Evolutionary conservation across 805 yeast species (phyloP), one percentile per base, ranked within the genome.

Genomic region (Saccharomyces kudriavzevii): DNA sequence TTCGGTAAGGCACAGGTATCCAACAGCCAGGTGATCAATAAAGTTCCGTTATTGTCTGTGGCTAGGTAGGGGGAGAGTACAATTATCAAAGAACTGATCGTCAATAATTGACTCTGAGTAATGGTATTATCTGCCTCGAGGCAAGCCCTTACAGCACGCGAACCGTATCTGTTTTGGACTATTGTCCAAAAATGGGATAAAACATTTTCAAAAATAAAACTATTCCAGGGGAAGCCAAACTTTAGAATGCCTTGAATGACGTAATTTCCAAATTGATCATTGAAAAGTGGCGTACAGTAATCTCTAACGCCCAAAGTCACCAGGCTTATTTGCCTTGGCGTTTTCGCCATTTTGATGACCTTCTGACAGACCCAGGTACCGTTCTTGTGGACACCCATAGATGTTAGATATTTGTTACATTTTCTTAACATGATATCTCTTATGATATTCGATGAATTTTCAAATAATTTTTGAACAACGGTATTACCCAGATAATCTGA

Each of bases 351-450:
- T 59, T 83, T 86, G 60, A 94, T 90, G 69, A 94, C 85, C 70
- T 92, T 94, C 70, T 94, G 99, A 26, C 96, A 96, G 1, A 97
- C 98, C 99, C 99, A 94, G 5, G 99, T 94, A 57, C 99, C 99
- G 69, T 94, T 94, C 66, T 94, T 94, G 73, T 94, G 99, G 52
- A 89, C 85, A 62, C 97, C 94, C 77, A 92, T 85, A 61, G 89
- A 95, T 1, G 97, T 88, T 57, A 94, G 74, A 64, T 78, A 88
- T 27, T 91, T 95, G 3, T 85, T 75, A 40, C 94, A 81, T 58
- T 80, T 81, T 62, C 85, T 81, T 53, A 94, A 77, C 89, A 94
- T 86, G 66, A 85, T 80, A 60, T 87, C 85, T 64, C 89, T 88
- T 54, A 90, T 77, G 2, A 84, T 76, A 20, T 85, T 81, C 5